Base-by-base conservation (phyloP, 1,284 basidiomycete genomes). In the Mycosarcoma mackinlayi region DNA sequence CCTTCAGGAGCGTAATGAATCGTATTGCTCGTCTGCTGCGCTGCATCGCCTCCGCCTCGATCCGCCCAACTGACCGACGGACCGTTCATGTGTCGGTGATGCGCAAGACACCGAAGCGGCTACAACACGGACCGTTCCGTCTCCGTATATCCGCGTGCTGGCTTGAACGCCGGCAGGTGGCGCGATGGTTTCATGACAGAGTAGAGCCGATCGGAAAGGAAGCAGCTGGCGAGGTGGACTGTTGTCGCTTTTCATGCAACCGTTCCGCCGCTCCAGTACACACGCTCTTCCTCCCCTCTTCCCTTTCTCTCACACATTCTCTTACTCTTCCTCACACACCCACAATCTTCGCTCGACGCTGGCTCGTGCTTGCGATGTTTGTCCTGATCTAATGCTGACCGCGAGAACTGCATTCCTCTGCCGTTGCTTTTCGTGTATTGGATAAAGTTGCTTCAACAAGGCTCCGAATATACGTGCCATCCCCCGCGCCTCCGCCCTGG, bases 131-230 rank as follows among this genome's bases (percentile, higher is more conserved):
- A 42, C 23, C 14, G 50, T 37, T 37, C 24, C 34, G 35, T n/a
- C 19, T 28, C 11, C 3, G 6, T 28, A 27, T 38, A 18, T 19
- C 35, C 16, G 13, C 13, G 28, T 21, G 35, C 31, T 24, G 24
- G 27, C 16, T 57, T 51, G 54, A 47, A 52, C 54, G 48, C 60
- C 60, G 59, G n/a, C 53, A 51, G 48, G 30, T 46, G 31, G n/a
- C 35, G 19, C 19, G 13, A 10, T 33, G 27, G 14, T 13, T 13
- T 16, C 10, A 4, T 21, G 24, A 47, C 23, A n/a, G 45, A 35
- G 34, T 16, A 38, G 27, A 21, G 27, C 16, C 27, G 46, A 35
- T 27, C 11, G 39, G 31, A 28, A 51, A 38, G 18, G 31, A 19
- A 1, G 21, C 25, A 16, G 33, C 9, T 14, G 4, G 8, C 28